Evolutionary conservation across 75 land plant genomes (phyloP).

Genomic region (Cunninghamia lanceolata): DNA sequence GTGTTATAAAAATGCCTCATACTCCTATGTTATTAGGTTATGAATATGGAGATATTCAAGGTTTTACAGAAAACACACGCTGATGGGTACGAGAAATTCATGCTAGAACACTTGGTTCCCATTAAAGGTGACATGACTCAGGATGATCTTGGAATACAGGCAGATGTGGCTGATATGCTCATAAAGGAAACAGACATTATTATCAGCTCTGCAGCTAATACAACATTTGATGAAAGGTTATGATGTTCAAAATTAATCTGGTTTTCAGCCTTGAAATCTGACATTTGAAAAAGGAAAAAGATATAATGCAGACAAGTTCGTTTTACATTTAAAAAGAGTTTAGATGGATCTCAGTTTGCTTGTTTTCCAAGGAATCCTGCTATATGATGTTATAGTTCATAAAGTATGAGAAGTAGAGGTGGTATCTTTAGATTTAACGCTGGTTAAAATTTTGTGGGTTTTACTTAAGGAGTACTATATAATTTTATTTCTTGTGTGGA

Average conservation of each 20-base stretch:
- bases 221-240: constrained; percentile 47
- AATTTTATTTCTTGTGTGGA: too few species aligned
- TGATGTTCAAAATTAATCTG: neutral
- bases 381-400: neutral
- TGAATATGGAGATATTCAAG: constrained; percentile 21
- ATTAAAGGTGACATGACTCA: constrained; percentile 27
- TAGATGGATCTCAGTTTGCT: neutral
- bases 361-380: neutral
- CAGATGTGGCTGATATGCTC: neutral
- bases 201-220: constrained; percentile 41
- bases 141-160: constrained; percentile 24
- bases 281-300: neutral
- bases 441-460: too few species aligned
- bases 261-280: neutral
- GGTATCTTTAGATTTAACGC: neutral
- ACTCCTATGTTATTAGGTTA: neutral
- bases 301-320: neutral
- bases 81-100: constrained; percentile 16
- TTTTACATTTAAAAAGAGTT: neutral
- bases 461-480: too few species aligned
- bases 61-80: constrained; percentile 22
- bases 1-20: neutral
- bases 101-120: constrained; percentile 21
- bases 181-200: constrained; percentile 25
- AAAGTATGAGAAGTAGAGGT: neutral